Evolutionary conservation across 2,329 filamentous ascomycete species (phyloP), one percentile per base, ranked within the genome.

Genomic region (Cercospora sp.): DNA sequence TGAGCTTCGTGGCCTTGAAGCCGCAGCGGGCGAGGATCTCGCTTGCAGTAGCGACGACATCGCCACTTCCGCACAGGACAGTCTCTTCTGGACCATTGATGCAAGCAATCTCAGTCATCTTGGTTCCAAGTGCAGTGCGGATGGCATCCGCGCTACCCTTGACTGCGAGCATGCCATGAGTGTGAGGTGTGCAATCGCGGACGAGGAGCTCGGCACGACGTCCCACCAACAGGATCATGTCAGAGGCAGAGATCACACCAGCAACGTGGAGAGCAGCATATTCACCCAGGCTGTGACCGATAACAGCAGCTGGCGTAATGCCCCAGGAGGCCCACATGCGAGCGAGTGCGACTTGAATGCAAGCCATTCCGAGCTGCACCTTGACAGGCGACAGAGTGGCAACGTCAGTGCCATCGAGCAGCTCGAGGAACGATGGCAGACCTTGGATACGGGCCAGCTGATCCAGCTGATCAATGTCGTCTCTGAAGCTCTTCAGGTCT

Each of bases 71-170:
- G 69, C 87, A 87, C n/a, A 95, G 82, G 1, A 95, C 92, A 9
- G 89, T 93, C 76, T 93, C 91, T 61, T 87, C 83, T 0, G 89
- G 88, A 0, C 90, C 88, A 73, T 96, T 96, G 77, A 93, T 86
- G 81, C 92, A 95, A 16, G 92, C 90, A 68, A 89, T 80, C 72
- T 87, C 84, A 36, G 80, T 80, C 73, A 82, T 82, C 71, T 82
- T 81, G 65, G 78, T 76, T 18, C 88, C 83, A 68, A 85, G 79
- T 62, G 84, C 84, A 26, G 85, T 83, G 55, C 80, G 83, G 67
- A 89, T 86, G 5, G 84, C 81, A 28, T 87, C 83, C 53, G 74
- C 80, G 63, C 79, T 82, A 59, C 80, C 82, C 78, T 84, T 85
- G 69, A 90, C 85, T 13, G 87, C 86, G 28, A 90, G 77, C 88